Conservation (phyloP, 257 asterid species). For the Penstemon barbatus region DNA sequence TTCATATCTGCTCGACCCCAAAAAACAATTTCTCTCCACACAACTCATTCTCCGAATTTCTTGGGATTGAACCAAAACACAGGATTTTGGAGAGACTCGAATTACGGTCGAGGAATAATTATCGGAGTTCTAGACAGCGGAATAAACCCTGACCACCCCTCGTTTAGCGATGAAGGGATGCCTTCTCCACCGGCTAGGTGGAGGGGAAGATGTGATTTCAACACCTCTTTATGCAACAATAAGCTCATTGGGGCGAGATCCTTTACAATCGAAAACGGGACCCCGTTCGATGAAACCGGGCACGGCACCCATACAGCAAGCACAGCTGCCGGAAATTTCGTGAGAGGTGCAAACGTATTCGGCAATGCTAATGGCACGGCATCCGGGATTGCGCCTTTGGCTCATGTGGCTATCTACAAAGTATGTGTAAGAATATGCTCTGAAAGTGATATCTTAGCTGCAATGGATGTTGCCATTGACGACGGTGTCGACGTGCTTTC, state of each 20-base stretch:
- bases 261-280: not conserved
- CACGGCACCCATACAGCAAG: conserved; percentile 58
- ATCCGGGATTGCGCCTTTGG: conserved; percentile 55
- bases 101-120: too few relatives aligned
- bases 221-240: conserved; percentile 23
- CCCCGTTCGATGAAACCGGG: conserved; percentile 35
- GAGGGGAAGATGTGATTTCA: not conserved
- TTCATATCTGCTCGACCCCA: not conserved
- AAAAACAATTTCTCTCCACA: not conserved
- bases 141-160: not conserved
- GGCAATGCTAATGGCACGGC: conserved; percentile 58
- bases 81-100: not conserved
- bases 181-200: not conserved
- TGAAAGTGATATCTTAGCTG: conserved; percentile 43
- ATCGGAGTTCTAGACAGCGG: not conserved
- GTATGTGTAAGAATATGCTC: conserved; percentile 32
- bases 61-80: conserved; percentile 3
- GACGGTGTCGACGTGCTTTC: conserved; percentile 49
- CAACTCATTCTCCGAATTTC: conserved; percentile 22
- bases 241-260: conserved; percentile 54
- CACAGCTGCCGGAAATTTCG: conserved; percentile 58
- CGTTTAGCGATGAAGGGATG: not conserved
- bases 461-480: conserved; percentile 48
- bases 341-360: conserved; percentile 39
- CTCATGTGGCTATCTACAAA: conserved; percentile 56